Base-by-base conservation (phyloP, 2,329 filamentous ascomycete species). In the Cephalotrichum gorgonifer region DNA sequence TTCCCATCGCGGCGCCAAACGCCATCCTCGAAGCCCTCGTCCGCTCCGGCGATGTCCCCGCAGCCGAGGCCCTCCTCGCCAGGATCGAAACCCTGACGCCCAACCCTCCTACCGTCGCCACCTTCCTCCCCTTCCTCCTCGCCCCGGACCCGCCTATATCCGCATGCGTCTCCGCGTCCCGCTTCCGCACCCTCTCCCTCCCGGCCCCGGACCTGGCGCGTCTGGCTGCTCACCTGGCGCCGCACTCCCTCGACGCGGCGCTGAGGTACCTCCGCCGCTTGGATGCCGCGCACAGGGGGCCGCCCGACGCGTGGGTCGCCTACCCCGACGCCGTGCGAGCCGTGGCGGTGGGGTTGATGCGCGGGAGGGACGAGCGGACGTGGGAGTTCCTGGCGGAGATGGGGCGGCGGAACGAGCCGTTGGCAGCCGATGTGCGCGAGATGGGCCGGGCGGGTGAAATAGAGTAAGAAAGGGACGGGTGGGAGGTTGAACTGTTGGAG, bases 1-100 rank as follows among this genome's bases (percentile, higher is more conserved):
- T 66, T 5, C 70, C 72, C 17, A 60, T 72, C 20, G 60, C 60
- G 11, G 59, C 59, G 3, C 56, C 66, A 7, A 57, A 56, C 27
- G 65, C 63, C 2, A 55, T 67, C 3, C 44, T 70, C 15, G 66
- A 70, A 44, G 64, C 59, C 22, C 48, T 52, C 17, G 51, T 54
- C 17, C 50, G 51, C 8, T 44, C 51, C 4, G 43, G 46, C 7
- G 55, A 55, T 8, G 51, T 46, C 3, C 30, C 22, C 9, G 47
- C 51, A 20, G 52, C 52, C 3, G 50, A 52, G 3, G 47, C 54
- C 3, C 55, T 58, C 51, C 48, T 41, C 22, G 39, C 50, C 6
- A 27, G 30, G 2, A 50, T 54, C 7, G 51, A 49, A 17, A 50
- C 44, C 27, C 51, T 55, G 42, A 56, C 57, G 6, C 46, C 53